Base-by-base conservation (phyloP, 176 grass and related monocot species). In the sorghum (Sorghum bicolor) region DNA sequence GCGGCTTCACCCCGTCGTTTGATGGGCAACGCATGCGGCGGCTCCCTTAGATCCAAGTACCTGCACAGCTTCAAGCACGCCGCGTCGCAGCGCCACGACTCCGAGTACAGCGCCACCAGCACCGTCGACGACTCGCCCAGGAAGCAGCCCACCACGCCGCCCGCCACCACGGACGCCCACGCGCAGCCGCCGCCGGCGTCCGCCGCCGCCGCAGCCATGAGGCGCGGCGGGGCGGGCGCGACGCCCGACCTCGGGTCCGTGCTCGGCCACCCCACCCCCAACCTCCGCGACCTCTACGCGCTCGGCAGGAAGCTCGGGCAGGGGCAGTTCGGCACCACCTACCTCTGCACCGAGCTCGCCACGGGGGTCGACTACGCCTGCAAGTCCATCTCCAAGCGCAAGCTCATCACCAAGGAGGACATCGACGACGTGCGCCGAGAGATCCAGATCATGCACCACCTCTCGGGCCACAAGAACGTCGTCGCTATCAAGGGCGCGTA, bases 381-480 rank as follows among this genome's bases (percentile, higher is more conserved):
- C 87, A 99, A 99, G 76, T 92, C 93, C 47, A 99, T 99, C 71
- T 80, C 97, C 50, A 99, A 99, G 89, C 89, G 97, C 73, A 99
- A 99, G 89, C 93, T 99, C 84, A 96, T 99, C 84, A 83, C 93
- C 26, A 86, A 11, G 75, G 97, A 99, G 87, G 97, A 99, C 69
- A 20, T 99, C 30, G 93, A 99, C 30, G 97, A 99, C 80, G 97
- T 99, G 69, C 89, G 97, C n/a, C 89, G 97, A 64, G 97, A 99
- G 97, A 99, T 99, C 91, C 97, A 99, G 90, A 99, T 99, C 88
- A 94, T 99, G 91, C 97, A 99, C 81, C 97, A 99, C 88, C 92
- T 99, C 44, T 86, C 97, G 0, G 97, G 93, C 0, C 93, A 96
- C 83, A 84, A 6, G 3, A 99, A 99, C 87, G 87, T 99, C 40